A percentile compares a stretch with the other conserved stretches of the same genome.
Conservation (phyloP, 2,329 filamentous ascomycete genomes). For the Septoria linicola region DNA sequence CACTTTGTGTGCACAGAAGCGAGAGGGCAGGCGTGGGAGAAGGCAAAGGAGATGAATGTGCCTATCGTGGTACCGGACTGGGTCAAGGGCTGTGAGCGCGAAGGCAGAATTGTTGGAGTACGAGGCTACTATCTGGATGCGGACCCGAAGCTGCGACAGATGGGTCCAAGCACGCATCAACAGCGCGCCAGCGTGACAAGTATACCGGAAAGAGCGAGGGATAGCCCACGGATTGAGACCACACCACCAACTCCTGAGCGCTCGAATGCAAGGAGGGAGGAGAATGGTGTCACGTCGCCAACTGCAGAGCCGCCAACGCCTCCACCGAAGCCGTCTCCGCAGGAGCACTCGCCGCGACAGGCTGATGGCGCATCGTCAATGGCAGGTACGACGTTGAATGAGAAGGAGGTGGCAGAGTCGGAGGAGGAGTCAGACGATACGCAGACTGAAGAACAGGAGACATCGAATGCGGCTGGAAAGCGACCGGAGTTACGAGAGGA, state of each 20-base stretch:
- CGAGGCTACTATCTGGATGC: slow-evolving; percentile 96
- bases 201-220: slow-evolving; percentile 32
- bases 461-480: slow-evolving; percentile 25
- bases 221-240: slow-evolving; percentile 50
- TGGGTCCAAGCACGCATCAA: slow-evolving; percentile 43
- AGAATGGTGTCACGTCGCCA: slow-evolving; percentile 12
- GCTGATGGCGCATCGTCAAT: slow-evolving; percentile 29
- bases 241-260: slow-evolving; percentile 53
- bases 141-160: slow-evolving; percentile 61
- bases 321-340: slow-evolving; percentile 30
- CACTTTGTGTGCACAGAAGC: slow-evolving; percentile 98
- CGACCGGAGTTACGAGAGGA: slow-evolving; percentile 23
- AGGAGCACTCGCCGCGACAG: slow-evolving; percentile 17
- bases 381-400: slow-evolving; percentile 30
- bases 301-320: slow-evolving; percentile 29
- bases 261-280: slow-evolving; percentile 20
- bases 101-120: slow-evolving; percentile 88
- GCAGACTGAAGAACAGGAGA: slow-evolving; percentile 29
- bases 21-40: slow-evolving; percentile 86
- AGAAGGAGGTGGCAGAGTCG: slow-evolving; percentile 30
- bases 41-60: slow-evolving; percentile 96
- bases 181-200: slow-evolving; percentile 32
- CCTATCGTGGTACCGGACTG: slow-evolving; percentile 95
- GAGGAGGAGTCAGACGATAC: slow-evolving; percentile 30
- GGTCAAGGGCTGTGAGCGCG: slow-evolving; percentile 93